A percentile compares a stretch with the other conserved stretches of the same genome.
phyloP scores from a whole-genome alignment of 2,329 filamentous ascomycete genomes.

The Colletotrichum scovillei region DNA sequence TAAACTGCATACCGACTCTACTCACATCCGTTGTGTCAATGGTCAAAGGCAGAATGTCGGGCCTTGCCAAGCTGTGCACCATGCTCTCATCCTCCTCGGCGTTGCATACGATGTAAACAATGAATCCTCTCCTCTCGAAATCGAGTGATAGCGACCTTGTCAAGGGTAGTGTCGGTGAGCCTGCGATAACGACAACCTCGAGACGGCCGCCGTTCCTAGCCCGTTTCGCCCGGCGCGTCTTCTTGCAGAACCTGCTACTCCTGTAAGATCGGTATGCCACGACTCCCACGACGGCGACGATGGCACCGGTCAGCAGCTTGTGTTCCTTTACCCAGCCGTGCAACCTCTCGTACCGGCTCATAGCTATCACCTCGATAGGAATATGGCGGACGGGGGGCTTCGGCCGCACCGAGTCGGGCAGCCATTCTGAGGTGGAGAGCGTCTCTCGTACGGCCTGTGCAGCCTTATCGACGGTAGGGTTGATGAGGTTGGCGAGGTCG shows the following conservation, averaged over 20 bases:
- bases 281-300: slow-evolving; percentile 79
- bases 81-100: slow-evolving; percentile 86
- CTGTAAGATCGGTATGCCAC: slow-evolving; percentile 63
- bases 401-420: slow-evolving; percentile 76
- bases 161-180: slow-evolving; percentile 86
- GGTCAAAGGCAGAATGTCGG: slow-evolving; percentile 84
- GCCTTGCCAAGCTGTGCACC: slow-evolving; percentile 79
- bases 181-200: slow-evolving; percentile 89
- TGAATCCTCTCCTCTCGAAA: slow-evolving; percentile 89
- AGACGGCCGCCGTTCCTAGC: slow-evolving; percentile 85
- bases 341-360: slow-evolving; percentile 60
- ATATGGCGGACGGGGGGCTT: slow-evolving; percentile 56
- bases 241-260: slow-evolving; percentile 68
- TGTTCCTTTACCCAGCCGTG: slow-evolving; percentile 80
- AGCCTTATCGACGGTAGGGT: slow-evolving; percentile 82
- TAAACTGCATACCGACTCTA: slow-evolving; percentile 33
- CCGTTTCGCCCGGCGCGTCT: slow-evolving; percentile 79
- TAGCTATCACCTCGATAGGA: slow-evolving; percentile 45
- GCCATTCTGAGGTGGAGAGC: slow-evolving; percentile 75
- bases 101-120: slow-evolving; percentile 90
- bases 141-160: slow-evolving; percentile 87
- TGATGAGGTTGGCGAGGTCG: slow-evolving; percentile 82
- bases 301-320: slow-evolving; percentile 77
- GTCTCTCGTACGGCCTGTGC: slow-evolving; percentile 77
- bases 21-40: slow-evolving; percentile 85